phyloP scores from a whole-genome alignment of 169 alveolate species.

The Plasmodium coatneyi region DNA sequence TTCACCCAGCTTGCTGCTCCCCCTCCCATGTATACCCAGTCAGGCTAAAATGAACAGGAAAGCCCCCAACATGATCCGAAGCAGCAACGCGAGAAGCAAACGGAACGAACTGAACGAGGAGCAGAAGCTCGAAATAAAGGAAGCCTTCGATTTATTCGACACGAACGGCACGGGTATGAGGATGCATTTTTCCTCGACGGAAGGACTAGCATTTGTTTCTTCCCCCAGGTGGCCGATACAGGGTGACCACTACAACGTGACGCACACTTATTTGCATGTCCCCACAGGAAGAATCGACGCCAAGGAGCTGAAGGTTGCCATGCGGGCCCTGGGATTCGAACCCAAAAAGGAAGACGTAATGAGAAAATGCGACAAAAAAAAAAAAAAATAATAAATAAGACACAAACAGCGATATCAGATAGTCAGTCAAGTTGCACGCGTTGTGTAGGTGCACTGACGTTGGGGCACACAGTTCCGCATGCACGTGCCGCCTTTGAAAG shows the following conservation, averaged over 20 bases:
- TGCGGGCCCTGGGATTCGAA: conserved; percentile 99
- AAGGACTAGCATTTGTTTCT: neutral
- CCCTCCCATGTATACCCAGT: neutral
- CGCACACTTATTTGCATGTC: neutral
- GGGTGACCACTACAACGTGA: neutral
- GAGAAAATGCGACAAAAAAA: neutral
- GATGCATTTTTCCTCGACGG: neutral
- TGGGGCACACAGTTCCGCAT: neutral
- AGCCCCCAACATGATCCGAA: conserved; percentile 59
- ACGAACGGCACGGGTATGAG: conserved; percentile 94
- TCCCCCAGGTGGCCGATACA: neutral
- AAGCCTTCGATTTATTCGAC: conserved; percentile 98
- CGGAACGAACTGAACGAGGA: conserved; percentile 93
- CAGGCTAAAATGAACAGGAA: conserved; percentile 53
- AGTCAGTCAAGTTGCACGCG: neutral
- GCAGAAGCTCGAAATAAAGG: conserved; percentile 95
- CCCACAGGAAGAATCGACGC: conserved; percentile 92
- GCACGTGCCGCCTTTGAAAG: neutral
- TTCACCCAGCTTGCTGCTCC: neutral
- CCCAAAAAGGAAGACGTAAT: conserved; percentile 96
- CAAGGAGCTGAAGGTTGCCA: conserved; percentile 98
- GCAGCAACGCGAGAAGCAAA: conserved; percentile 67
- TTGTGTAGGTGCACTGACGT: neutral
- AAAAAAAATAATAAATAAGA: neutral
- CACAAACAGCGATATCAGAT: neutral